Evolutionary conservation across 139 green algal species (phyloP).

Genomic region (Chlorella sp.): DNA sequence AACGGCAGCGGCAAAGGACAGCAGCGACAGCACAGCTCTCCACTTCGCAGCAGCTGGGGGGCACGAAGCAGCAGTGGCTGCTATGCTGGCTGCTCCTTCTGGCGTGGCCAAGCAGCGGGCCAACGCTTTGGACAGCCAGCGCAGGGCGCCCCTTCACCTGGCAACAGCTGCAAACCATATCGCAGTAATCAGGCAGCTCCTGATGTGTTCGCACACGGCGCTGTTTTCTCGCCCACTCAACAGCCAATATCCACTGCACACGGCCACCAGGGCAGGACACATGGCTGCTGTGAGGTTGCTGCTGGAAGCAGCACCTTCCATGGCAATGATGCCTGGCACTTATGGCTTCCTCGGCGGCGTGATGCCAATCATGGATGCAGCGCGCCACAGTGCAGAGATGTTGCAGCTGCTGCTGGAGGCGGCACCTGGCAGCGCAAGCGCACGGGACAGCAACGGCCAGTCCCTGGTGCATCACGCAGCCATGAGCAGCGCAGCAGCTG

Average conservation of each 20-base stretch:
- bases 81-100: not conserved
- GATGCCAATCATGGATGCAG: not conserved
- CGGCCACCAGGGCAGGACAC: not conserved
- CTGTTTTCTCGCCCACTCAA: not conserved
- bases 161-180: not conserved
- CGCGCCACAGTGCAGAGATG: not conserved
- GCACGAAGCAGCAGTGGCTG: not conserved
- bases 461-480: not conserved
- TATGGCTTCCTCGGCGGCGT: not conserved
- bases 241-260: not conserved
- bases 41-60: too few species aligned
- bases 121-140: not conserved
- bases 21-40: not conserved
- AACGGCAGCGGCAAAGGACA: not conserved
- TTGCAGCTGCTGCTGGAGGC: not conserved
- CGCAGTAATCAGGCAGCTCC: not conserved
- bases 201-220: not conserved
- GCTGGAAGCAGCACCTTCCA: not conserved
- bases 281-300: not conserved
- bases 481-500: not conserved
- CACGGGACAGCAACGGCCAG: too few species aligned
- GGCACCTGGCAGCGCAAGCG: too few species aligned
- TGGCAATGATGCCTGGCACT: not conserved
- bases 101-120: too few species aligned
- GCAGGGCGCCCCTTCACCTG: not conserved